Percentiles rank a stretch among this genome's conserved stretches.
Conservation (phyloP, 768 basidiomycete species). For the Tricholoma saponaceum region DNA sequence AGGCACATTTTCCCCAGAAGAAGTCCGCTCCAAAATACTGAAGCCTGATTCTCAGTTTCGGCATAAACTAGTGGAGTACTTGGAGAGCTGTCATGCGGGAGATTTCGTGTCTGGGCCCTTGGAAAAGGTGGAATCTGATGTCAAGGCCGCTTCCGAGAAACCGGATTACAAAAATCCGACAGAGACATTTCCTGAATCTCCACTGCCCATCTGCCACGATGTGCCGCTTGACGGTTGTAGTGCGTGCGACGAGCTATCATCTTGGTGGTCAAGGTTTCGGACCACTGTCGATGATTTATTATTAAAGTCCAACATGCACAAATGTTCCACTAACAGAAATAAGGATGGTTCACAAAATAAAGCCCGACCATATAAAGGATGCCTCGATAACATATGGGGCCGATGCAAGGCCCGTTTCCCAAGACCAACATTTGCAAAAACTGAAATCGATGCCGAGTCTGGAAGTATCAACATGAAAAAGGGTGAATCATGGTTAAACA, state of each 20-base stretch:
- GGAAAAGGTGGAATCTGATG: neutral
- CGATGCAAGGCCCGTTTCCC: neutral
- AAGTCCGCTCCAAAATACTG: conserved; percentile 1
- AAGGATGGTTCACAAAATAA: neutral
- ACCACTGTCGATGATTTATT: too few relatives aligned
- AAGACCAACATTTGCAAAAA: neutral
- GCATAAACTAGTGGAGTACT: neutral
- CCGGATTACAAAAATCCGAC: neutral
- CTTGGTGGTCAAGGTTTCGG: too few relatives aligned
- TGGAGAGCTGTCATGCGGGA: conserved; percentile 1
- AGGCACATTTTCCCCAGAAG: conserved; percentile 7
- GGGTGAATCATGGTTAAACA: neutral
- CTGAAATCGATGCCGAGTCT: neutral
- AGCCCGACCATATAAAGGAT: neutral
- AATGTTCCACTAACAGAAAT: neutral
- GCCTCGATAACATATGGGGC: neutral
- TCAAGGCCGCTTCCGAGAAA: neutral
- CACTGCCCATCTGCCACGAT: neutral
- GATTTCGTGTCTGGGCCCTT: neutral
- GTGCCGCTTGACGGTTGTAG: neutral
- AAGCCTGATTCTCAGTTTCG: conserved; percentile 3
- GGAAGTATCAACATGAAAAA: neutral
- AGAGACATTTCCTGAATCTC: neutral
- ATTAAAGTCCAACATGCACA: neutral
- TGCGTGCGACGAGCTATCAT: neutral